Evolutionary conservation across 352 stramenopile species (phyloP), one percentile per base, ranked within the genome.

Genomic region (Globisporangium recalcitrans): DNA sequence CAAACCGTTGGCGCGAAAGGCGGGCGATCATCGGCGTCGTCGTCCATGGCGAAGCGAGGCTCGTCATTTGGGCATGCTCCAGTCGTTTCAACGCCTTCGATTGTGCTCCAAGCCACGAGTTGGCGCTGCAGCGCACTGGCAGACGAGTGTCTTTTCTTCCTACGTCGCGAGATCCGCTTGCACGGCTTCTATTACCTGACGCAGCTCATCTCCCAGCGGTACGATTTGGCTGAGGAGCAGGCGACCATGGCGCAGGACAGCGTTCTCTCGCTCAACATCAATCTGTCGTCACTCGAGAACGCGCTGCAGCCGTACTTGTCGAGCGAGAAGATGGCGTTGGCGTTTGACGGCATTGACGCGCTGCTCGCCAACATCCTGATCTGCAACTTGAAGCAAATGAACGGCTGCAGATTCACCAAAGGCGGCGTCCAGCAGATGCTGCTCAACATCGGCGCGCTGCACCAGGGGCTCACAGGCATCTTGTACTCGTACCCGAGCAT

Each of bases 351-450:
- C 3, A 77, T 90, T n/a, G 85, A 91, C 29, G 68, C 72, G 8
- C 49, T 93, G n/a, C 58, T 91, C 24, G 68, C 81, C 0, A 77
- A 70, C 22, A 73, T 90, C 38, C 56, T 92, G 26, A 91, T 91
- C 59, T 67, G 52, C 21, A 85, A 89, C 48, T 61, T 91, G 19
- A 69, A 77, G 32, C 73, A 88, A n/a, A 90, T 92, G 74, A 63
- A 70, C 27, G 78, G 71, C 54, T 74, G 73, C 14, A 90, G 71
- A 1, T 73, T 93, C 49, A 85, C 81, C 21, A 80, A 81, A 42
- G 81, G 74, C n/a, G 82, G 83, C 27, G 71, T 92, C 38, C 75
- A 88, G 53, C 83, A 94, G 58, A 91, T 94, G 82, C 67, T 88
- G 36, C 72, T 91, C 38, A 93, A 93, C 58, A 75, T 91, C 48